Percentiles rank a stretch among this genome's conserved stretches.
Conservation (phyloP, 2,329 filamentous ascomycete species). For the Penicillium crustosum region DNA sequence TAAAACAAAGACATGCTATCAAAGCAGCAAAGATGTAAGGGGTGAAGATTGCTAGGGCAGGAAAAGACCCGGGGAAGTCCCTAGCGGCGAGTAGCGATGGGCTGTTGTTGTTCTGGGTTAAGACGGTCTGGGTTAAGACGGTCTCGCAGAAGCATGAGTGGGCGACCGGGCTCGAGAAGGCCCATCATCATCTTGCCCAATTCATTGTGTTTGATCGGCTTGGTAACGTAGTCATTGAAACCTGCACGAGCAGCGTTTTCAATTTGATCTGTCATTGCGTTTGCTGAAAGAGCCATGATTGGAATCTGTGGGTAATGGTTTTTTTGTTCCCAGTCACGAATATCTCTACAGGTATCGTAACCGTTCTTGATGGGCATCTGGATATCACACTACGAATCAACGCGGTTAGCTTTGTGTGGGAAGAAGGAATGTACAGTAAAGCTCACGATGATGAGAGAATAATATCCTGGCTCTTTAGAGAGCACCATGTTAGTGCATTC, state of each 20-base stretch:
- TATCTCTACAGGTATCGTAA: conserved; percentile 49
- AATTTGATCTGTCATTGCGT: conserved; percentile 52
- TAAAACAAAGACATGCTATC: conserved; percentile 6
- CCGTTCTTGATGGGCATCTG: conserved; percentile 53
- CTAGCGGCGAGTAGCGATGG: conserved; percentile 16
- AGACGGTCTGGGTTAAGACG: conserved; percentile 35
- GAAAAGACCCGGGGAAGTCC: neutral
- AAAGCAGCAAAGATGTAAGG: neutral
- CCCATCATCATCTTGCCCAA: conserved; percentile 52
- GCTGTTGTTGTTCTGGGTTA: conserved; percentile 22
- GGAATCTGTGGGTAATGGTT: conserved; percentile 49
- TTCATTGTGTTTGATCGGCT: conserved; percentile 52
- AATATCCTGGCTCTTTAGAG: conserved; percentile 49
- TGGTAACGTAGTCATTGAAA: conserved; percentile 53
- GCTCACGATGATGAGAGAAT: conserved; percentile 51
- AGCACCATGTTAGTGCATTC: conserved; percentile 50
- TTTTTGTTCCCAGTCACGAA: conserved; percentile 47
- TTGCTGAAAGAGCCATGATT: conserved; percentile 52
- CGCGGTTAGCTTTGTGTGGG: conserved; percentile 2
- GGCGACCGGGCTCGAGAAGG: conserved; percentile 44
- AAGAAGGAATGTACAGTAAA: neutral
- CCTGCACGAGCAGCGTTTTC: conserved; percentile 48
- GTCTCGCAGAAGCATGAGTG: conserved; percentile 45
- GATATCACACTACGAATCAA: conserved; percentile 45
- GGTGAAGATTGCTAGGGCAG: neutral